Percentiles rank a stretch among this genome's conserved stretches.
Evolutionary conservation across 768 basidiomycete species (phyloP).

Genomic region (Tricholoma saponaceum): DNA sequence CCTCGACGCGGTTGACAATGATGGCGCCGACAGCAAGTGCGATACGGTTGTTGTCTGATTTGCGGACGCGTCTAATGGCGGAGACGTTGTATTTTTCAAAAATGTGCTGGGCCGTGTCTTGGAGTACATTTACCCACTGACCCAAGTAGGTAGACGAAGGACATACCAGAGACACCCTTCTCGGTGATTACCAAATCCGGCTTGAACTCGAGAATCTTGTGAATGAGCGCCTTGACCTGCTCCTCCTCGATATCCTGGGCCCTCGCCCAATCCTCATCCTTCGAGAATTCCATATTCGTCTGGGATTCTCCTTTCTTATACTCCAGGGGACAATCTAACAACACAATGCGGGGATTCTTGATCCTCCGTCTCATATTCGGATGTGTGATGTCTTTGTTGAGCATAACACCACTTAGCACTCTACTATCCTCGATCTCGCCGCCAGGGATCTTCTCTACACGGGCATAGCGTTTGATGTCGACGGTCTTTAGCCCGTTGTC

Average conservation of each 20-base stretch:
- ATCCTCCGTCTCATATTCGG: constrained; percentile 94
- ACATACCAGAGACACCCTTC: constrained; percentile 93
- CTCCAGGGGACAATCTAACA: constrained; percentile 93
- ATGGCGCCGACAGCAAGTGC: constrained; percentile 94
- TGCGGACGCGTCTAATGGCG: constrained; percentile 95
- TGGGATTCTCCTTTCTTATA: constrained; percentile 99
- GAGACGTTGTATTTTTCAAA: constrained; percentile 85
- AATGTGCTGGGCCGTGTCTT: constrained; percentile 92
- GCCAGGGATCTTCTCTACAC: constrained; percentile 96
- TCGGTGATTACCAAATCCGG: constrained; percentile 95
- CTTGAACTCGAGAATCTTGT: constrained; percentile 86
- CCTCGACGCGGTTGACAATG: constrained; percentile 95
- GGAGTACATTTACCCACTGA: not conserved
- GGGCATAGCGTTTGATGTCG: constrained; percentile 96
- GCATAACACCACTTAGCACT: constrained; percentile 88
- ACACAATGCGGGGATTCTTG: constrained; percentile 79
- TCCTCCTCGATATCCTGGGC: constrained; percentile 96
- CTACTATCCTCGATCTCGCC: constrained; percentile 93
- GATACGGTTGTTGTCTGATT: constrained; percentile 98
- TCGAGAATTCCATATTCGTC: constrained; percentile 97
- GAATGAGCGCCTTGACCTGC: constrained; percentile 85
- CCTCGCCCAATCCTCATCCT: constrained; percentile 89
- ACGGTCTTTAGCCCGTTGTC: constrained; percentile 80
- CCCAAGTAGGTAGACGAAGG: not conserved
- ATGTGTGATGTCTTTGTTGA: constrained; percentile 99